phyloP scores from a whole-genome alignment of 139 green algal genomes.

The Axilococcus clingmanii region DNA sequence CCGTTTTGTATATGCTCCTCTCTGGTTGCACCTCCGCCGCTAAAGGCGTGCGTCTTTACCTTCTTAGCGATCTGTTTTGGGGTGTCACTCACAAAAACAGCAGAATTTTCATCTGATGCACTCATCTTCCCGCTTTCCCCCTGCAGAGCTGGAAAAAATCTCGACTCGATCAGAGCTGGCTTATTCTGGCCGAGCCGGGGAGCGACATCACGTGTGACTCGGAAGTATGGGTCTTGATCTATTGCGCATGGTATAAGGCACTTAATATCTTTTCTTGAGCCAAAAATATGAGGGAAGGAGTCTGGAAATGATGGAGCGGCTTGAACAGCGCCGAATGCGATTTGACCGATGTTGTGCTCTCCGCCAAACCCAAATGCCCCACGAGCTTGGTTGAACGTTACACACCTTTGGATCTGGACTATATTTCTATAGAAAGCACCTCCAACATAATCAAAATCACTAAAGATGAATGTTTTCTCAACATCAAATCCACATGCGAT shows the following conservation, averaged over 20 bases:
- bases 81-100: slow-evolving; percentile 89
- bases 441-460: slow-evolving; percentile 92
- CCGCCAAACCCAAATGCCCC: slow-evolving; percentile 83
- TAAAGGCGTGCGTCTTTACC: slow-evolving; percentile 91
- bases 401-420: slow-evolving; percentile 66
- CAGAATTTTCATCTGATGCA: slow-evolving; percentile 72
- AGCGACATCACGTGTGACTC: slow-evolving; percentile 90
- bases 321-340: slow-evolving; percentile 89
- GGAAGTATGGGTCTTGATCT: slow-evolving; percentile 93
- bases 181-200: slow-evolving; percentile 79
- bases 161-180: slow-evolving; percentile 68
- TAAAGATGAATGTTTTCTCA: slow-evolving; percentile 95
- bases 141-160: slow-evolving; percentile 79
- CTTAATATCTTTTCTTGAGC: slow-evolving; percentile 63
- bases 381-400: slow-evolving; percentile 86
- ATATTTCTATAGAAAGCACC: slow-evolving; percentile 93
- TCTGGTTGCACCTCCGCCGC: slow-evolving; percentile 71
- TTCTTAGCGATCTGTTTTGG: slow-evolving; percentile 84
- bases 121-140: slow-evolving; percentile 98
- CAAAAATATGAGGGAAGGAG: slow-evolving; percentile 96
- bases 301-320: slow-evolving; percentile 87
- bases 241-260: slow-evolving; percentile 99
- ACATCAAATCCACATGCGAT: slow-evolving; percentile 97
- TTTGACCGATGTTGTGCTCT: slow-evolving; percentile 93
- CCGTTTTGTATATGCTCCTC: slow-evolving; percentile 80